Base-by-base conservation (phyloP, 805 yeast species). In the Pichia californica region DNA sequence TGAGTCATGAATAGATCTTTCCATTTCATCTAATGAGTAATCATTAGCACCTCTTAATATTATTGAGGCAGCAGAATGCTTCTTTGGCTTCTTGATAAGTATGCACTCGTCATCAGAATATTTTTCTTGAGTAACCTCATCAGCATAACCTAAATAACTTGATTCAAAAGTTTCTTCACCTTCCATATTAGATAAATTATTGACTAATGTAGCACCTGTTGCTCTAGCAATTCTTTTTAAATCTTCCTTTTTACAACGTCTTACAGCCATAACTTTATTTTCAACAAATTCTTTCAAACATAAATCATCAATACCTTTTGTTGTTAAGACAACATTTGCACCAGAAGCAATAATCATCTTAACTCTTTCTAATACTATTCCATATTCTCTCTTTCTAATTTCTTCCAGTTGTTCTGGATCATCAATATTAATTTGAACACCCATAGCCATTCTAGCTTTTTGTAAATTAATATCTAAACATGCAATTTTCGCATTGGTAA, bases 51-150 rank as follows among this genome's bases (percentile, higher is more conserved):
- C 99, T 66, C 99, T 83, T 56, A 93, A 73, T 50, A 93, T 80
- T 53, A 93, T 86, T 14, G 98, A 89, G 13, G 94, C 75, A 1
- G 97, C 81, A 7, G 96, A 84, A 66, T 88, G 96, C 36, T 88
- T 86, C 57, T 83, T 81, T 34, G 96, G 86, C 38, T 95, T 96
- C 64, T 83, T 85, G 51, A 88, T 77, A 50, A 88, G 70, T 51
- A 94, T 93, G 71, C 98, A 93, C 68, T 93, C 99, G 63, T 94
- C 98, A 64, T 94, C 97, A 44, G 95, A 84, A 61, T 85, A 85
- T 63, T 83, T 79, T 43, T 88, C 86, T 69, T 94, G 99, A 25
- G 76, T 78, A 45, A 91, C 98, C 64, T 83, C 88, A 46, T 83
- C 93, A 43, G 99, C 97, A 43, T 74, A 67, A 49, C 99, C 99